phyloP scores from a whole-genome alignment of 2,329 filamentous ascomycete genomes.

The Zymoseptoria brevis region DNA sequence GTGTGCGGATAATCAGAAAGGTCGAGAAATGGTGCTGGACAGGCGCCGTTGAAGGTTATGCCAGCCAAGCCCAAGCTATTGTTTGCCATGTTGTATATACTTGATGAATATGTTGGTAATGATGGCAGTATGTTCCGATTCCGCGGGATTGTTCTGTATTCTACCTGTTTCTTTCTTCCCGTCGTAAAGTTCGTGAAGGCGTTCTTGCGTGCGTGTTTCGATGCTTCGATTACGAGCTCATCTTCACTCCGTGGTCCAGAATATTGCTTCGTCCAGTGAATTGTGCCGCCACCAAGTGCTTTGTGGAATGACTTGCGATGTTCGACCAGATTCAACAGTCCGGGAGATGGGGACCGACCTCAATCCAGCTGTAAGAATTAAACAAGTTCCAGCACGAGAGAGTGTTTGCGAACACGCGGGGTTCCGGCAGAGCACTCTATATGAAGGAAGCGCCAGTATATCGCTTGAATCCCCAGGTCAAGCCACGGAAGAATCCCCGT shows the following conservation, averaged over 20 bases:
- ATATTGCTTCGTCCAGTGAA: background rate
- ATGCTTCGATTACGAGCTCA: background rate
- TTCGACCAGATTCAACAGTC: background rate
- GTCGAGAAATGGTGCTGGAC: slow-evolving; percentile 63
- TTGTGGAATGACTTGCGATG: background rate
- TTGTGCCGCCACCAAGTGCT: background rate
- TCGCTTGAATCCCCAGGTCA: background rate
- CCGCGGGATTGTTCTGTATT: background rate
- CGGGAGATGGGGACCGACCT: background rate
- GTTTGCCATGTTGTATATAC: background rate
- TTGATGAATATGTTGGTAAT: background rate
- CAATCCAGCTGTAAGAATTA: background rate
- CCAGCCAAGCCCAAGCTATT: background rate
- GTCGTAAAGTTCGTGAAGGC: background rate
- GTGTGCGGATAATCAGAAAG: slow-evolving; percentile 49
- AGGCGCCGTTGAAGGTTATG: slow-evolving; percentile 38
- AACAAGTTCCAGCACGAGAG: background rate
- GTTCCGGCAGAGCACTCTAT: background rate
- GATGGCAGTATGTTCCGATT: background rate
- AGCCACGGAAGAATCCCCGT: background rate
- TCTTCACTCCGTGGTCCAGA: background rate
- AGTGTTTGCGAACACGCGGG: background rate
- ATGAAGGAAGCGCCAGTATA: background rate
- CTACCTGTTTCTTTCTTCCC: background rate
- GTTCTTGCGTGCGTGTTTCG: background rate